phyloP scores from a whole-genome alignment of 192 early-diverging fungal genomes.

The Phlyctochytrium arcticum region DNA sequence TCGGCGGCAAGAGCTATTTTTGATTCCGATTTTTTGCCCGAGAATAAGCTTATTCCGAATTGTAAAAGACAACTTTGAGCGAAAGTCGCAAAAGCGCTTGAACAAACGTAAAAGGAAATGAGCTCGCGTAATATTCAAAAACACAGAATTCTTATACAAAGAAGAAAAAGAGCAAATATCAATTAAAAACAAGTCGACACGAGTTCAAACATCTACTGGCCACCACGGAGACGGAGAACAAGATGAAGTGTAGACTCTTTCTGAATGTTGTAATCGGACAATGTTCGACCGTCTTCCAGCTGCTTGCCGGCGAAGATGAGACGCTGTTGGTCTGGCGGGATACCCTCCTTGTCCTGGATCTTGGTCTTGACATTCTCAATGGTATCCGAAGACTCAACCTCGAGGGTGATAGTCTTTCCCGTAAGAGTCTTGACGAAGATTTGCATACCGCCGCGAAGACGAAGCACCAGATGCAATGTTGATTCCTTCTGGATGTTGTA shows the following conservation, averaged over 20 bases:
- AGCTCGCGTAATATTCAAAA: not conserved
- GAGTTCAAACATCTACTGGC: constrained; percentile 62
- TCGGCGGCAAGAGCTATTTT: no score
- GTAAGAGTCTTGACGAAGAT: constrained; percentile 86
- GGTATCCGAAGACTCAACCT: constrained; percentile 64
- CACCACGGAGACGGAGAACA: constrained; percentile 53
- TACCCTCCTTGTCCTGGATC: constrained; percentile 51
- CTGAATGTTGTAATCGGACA: constrained; percentile 59
- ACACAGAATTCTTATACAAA: not conserved
- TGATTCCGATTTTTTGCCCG: no score
- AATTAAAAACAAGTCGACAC: not conserved
- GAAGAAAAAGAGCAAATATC: not conserved
- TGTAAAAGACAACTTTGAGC: no score
- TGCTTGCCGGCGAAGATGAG: constrained; percentile 78
- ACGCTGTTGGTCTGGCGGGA: constrained; percentile 76
- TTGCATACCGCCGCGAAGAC: constrained; percentile 59
- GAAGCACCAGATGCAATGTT: constrained; percentile 67
- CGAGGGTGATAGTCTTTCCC: constrained; percentile 84
- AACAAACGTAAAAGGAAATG: not conserved
- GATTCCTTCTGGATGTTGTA: constrained; percentile 67
- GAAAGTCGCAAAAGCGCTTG: not conserved
- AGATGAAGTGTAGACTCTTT: constrained; percentile 70
- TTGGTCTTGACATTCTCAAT: constrained; percentile 74
- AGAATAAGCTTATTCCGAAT: no score
- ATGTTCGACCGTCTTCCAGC: constrained; percentile 67